Evolutionary conservation across 768 basidiomycete species (phyloP).

Genomic region (Panus rudis): DNA sequence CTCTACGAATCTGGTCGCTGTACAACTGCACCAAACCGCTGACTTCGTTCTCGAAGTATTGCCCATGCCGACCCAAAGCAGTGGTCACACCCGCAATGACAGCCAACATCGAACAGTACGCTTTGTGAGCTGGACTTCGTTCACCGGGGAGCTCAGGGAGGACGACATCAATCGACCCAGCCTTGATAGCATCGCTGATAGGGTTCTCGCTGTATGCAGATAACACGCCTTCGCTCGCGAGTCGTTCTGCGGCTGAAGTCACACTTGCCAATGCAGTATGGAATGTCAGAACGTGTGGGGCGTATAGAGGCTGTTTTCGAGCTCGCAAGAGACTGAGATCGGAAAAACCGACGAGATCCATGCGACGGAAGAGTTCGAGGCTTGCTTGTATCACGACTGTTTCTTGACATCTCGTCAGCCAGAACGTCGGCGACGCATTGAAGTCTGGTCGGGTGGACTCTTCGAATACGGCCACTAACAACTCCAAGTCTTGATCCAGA

Average conservation of each 20-base stretch:
- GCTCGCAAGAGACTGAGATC: constrained; percentile 56
- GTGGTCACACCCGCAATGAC: constrained; percentile 68
- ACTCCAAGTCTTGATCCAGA: constrained; percentile 74
- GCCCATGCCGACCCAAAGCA: constrained; percentile 56
- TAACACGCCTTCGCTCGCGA: constrained; percentile 78
- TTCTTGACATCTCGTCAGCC: constrained; percentile 79
- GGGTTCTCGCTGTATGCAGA: constrained; percentile 79
- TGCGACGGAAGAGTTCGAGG: constrained; percentile 62
- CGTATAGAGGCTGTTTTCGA: constrained; percentile 62
- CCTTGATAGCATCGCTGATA: constrained; percentile 69
- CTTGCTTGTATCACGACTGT: constrained; percentile 71
- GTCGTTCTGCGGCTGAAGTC: constrained; percentile 71
- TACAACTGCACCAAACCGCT: constrained; percentile 83
- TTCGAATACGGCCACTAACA: constrained; percentile 77
- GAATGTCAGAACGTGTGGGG: constrained; percentile 75
- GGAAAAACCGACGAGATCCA: constrained; percentile 64
- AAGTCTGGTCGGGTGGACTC: constrained; percentile 68
- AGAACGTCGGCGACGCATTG: constrained; percentile 59
- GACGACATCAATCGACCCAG: constrained; percentile 61
- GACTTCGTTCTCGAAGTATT: constrained; percentile 79
- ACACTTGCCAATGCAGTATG: constrained; percentile 79
- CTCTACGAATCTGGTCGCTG: constrained; percentile 69
- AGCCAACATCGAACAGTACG: constrained; percentile 81
- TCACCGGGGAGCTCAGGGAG: constrained; percentile 68
- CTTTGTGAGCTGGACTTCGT: constrained; percentile 70